Evolutionary conservation across 2,329 filamentous ascomycete species (phyloP).

Genomic region (Penicillium verrucosum): DNA sequence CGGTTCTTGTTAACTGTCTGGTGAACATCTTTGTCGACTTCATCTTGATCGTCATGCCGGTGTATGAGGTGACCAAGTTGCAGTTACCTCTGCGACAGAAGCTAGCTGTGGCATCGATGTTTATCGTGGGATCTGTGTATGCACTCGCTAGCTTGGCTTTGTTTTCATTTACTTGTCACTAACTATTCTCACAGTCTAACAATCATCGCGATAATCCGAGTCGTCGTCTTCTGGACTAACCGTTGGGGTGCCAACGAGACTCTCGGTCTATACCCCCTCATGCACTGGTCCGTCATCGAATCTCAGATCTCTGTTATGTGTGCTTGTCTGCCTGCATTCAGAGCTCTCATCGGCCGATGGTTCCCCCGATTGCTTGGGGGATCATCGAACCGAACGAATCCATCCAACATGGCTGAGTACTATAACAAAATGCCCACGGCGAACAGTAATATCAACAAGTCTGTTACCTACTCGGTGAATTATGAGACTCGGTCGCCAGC

Average conservation of each 20-base stretch:
- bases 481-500: constrained; percentile 16
- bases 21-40: constrained; percentile 23
- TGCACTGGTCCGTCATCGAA: constrained; percentile 31
- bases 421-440: not conserved
- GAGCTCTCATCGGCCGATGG: constrained; percentile 22
- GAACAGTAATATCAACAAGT: constrained; percentile 24
- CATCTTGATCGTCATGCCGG: constrained; percentile 16
- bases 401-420: constrained; percentile 3
- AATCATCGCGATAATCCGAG: constrained; percentile 25
- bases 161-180: not conserved
- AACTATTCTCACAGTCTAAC: constrained; percentile 15
- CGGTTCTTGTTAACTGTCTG: constrained; percentile 19
- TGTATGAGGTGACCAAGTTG: constrained; percentile 21
- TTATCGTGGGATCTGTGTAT: constrained; percentile 19
- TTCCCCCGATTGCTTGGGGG: constrained; percentile 15
- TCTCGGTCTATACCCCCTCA: constrained; percentile 24
- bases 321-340: constrained; percentile 26
- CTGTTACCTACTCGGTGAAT: constrained; percentile 24
- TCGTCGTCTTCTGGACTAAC: constrained; percentile 27
- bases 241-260: constrained; percentile 21
- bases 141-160: not conserved
- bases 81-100: constrained; percentile 19
- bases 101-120: constrained; percentile 17
- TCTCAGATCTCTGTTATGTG: constrained; percentile 27
- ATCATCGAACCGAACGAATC: constrained; percentile 4